Percentiles rank a stretch among this genome's conserved stretches.
Conservation (phyloP, 192 early-diverging fungal species). For the Umbelopsis isabellina region DNA sequence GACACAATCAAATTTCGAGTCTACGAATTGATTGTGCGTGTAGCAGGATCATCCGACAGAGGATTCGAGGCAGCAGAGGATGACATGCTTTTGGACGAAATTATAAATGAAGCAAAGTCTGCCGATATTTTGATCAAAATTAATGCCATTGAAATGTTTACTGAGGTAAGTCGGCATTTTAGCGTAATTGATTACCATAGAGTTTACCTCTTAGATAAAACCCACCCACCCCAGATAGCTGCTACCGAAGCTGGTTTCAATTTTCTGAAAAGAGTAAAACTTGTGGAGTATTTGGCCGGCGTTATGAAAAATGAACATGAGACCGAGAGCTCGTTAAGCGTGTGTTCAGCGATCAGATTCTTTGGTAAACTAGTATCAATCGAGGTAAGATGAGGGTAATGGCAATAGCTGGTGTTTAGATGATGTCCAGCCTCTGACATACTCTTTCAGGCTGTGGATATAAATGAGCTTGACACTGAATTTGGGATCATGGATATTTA, state of each 20-base stretch:
- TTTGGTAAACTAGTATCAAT: constrained; percentile 42
- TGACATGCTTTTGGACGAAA: constrained; percentile 35
- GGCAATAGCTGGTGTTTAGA: neutral
- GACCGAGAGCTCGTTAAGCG: constrained; percentile 33
- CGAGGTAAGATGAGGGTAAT: constrained; percentile 23
- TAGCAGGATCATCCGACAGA: constrained; percentile 41
- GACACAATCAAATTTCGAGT: constrained; percentile 52
- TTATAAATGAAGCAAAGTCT: constrained; percentile 41
- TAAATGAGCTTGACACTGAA: constrained; percentile 17
- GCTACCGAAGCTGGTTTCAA: constrained; percentile 34
- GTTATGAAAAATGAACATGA: constrained; percentile 29
- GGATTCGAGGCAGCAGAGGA: constrained; percentile 38
- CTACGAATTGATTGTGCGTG: constrained; percentile 45
- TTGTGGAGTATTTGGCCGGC: constrained; percentile 40
- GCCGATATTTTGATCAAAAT: constrained; percentile 47
- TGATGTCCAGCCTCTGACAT: too few species aligned
- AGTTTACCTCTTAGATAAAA: neutral
- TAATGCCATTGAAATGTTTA: constrained; percentile 52
- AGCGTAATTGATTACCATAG: neutral
- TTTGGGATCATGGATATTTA: constrained; percentile 29
- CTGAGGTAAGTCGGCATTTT: constrained; percentile 36
- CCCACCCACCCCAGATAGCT: constrained; percentile 23
- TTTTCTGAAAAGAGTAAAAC: constrained; percentile 39
- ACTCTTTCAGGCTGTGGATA: neutral
- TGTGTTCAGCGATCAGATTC: constrained; percentile 51